Evolutionary conservation across 2,329 filamentous ascomycete species (phyloP), one percentile per base, ranked within the genome.

Genomic region (Waltergamsia citrina): DNA sequence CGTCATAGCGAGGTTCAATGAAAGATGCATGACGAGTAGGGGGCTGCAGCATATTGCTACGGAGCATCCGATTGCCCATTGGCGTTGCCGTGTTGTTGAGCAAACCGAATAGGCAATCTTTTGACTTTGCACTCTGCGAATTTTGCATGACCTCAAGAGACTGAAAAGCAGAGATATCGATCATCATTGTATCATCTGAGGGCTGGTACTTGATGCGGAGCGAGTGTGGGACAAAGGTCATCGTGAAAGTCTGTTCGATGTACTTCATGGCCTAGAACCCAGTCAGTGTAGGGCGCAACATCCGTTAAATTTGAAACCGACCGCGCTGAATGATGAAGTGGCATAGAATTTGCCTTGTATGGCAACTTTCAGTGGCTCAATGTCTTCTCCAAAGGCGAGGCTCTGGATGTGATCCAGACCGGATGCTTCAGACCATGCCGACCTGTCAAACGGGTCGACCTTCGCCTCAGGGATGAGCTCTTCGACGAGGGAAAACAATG

Each of bases 81-180:
- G 85, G 82, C 0, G 92, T 96, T 15, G 75, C 52, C 0, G 88
- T 94, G 42, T 86, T 71, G 46, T 96, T 93, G 29, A 98, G 60
- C 1, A 96, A 56, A 0, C 88, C 88, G 41, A 88, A 90, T 0
- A 98, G 63, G 42, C 81, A 90, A 25, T 90, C 76, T 41, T 78
- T 85, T 0, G 87, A 94, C 43, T 82, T 87, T 1, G 77, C 50
- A 44, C 81, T 78, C 10, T 84, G 78, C 0, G 88, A 51, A 43
- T 95, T 98, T 47, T 94, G 86, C 18, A 96, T 82, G 6, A 98
- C 69, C 53, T 98, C 92, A 4, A 98, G 65, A 0, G 86, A 86
- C 24, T 80, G 72, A 19, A 95, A 85, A 0, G 88, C 94, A 1
- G 85, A 81, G 3, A 92, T 69, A 48, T 95, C 90, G 45, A 96